Conservation (phyloP, 2,329 filamentous ascomycete species). For the Aureobasidium sp. region DNA sequence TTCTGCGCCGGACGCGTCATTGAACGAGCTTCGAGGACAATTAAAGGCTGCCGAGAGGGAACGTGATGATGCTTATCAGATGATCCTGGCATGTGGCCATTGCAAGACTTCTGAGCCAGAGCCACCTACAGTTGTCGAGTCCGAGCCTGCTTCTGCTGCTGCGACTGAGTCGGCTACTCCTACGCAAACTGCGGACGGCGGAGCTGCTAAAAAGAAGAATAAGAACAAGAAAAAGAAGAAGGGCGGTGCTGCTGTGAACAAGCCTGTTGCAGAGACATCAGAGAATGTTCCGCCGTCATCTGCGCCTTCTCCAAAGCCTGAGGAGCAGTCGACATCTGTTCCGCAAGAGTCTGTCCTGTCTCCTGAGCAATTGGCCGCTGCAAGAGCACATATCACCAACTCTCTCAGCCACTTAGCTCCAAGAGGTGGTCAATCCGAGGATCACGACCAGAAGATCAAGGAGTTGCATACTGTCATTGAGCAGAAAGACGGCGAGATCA, state of each 20-base stretch:
- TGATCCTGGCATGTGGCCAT: conserved; percentile 30
- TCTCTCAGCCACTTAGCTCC: conserved; percentile 3
- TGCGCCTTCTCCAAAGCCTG: conserved; percentile 11
- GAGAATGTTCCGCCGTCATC: conserved; percentile 24
- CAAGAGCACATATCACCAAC: conserved; percentile 7
- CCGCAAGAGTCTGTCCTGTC: neutral
- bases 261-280: conserved; percentile 19
- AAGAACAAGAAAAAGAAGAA: conserved; percentile 71
- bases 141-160: neutral
- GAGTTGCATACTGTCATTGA: conserved; percentile 16
- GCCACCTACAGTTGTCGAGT: neutral
- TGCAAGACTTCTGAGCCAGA: conserved; percentile 22
- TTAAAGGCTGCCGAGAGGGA: conserved; percentile 27
- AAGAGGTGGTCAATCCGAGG: neutral
- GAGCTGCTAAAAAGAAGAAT: conserved; percentile 67
- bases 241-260: conserved; percentile 24
- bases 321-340: conserved; percentile 17
- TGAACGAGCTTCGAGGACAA: conserved; percentile 21
- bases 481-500: conserved; percentile 19
- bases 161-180: neutral
- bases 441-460: conserved; percentile 9
- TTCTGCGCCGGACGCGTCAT: conserved; percentile 12
- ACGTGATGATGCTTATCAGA: conserved; percentile 29
- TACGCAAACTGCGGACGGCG: conserved; percentile 19
- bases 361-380: conserved; percentile 8